phyloP scores from a whole-genome alignment of 2,329 filamentous ascomycete species.

The Teratosphaeriaceae sp. region DNA sequence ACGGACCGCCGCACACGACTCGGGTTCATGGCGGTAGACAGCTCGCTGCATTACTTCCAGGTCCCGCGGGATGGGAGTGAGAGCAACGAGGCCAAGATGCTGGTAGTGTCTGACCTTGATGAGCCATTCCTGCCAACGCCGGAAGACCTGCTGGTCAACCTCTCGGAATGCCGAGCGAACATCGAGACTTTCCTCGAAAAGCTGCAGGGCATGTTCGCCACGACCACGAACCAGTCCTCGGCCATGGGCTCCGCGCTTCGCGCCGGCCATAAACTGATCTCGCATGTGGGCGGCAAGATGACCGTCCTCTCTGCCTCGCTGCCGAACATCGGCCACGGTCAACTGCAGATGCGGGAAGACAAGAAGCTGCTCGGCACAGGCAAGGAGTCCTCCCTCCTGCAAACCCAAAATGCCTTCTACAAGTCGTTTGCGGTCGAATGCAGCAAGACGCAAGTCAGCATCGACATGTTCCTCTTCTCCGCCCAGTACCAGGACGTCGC shows the following conservation, averaged over 20 bases:
- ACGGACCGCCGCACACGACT: slow-evolving; percentile 86
- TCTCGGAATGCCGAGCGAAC: slow-evolving; percentile 82
- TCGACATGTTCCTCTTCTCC: slow-evolving; percentile 97
- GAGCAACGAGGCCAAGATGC: slow-evolving; percentile 77
- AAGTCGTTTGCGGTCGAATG: slow-evolving; percentile 99
- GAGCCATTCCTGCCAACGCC: slow-evolving; percentile 96
- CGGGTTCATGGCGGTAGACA: slow-evolving; percentile 93
- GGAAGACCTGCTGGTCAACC: slow-evolving; percentile 79
- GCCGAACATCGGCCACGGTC: slow-evolving; percentile 83
- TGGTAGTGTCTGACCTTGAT: slow-evolving; percentile 93
- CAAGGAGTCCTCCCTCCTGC: slow-evolving; percentile 80
- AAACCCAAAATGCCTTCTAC: slow-evolving; percentile 94
- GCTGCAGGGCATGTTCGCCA: slow-evolving; percentile 93
- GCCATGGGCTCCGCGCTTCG: slow-evolving; percentile 91
- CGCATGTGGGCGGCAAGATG: slow-evolving; percentile 89
- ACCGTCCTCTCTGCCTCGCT: slow-evolving; percentile 84
- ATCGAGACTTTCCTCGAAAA: slow-evolving; percentile 87
- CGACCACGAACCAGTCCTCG: slow-evolving; percentile 82
- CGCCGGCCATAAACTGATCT: slow-evolving; percentile 93
- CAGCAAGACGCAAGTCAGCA: slow-evolving; percentile 96
- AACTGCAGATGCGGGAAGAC: slow-evolving; percentile 89
- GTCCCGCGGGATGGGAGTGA: slow-evolving; percentile 85
- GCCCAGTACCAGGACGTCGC: slow-evolving; percentile 97
- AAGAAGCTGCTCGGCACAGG: slow-evolving; percentile 92
- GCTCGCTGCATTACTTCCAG: slow-evolving; percentile 91